Evolutionary conservation across 805 yeast species (phyloP).

Genomic region (Candida silvicultrix): DNA sequence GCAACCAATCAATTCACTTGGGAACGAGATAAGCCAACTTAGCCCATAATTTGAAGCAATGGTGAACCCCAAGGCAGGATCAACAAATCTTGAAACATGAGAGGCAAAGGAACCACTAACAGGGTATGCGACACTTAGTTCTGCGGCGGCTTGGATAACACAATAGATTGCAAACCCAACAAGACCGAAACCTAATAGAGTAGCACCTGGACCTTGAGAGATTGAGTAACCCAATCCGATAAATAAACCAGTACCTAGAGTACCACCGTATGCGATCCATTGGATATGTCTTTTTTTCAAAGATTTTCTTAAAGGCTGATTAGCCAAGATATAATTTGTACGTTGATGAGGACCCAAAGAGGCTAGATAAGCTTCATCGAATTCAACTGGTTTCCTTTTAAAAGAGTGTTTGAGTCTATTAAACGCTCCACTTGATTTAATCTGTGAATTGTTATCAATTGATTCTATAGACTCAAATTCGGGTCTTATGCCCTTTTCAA

Average conservation of each 20-base stretch:
- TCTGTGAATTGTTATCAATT: neutral
- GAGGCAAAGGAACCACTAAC: conserved; percentile 48
- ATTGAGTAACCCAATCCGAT: conserved; percentile 59
- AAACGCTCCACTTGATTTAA: neutral
- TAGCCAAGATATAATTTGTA: conserved; percentile 18
- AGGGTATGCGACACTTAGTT: conserved; percentile 45
- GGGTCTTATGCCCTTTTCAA: neutral
- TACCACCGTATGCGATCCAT: conserved; percentile 67
- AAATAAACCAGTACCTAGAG: conserved; percentile 67
- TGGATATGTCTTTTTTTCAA: conserved; percentile 55
- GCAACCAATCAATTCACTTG: conserved; percentile 55
- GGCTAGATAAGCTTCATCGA: conserved; percentile 13
- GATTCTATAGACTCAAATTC: neutral
- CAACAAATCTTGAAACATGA: conserved; percentile 45
- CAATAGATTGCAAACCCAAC: conserved; percentile 53
- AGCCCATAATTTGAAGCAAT: conserved; percentile 47
- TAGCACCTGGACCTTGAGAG: conserved; percentile 58
- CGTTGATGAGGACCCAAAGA: conserved; percentile 16
- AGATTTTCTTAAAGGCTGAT: conserved; percentile 41
- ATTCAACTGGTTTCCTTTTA: conserved; percentile 14
- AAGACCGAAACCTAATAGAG: conserved; percentile 47
- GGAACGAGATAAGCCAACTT: conserved; percentile 51
- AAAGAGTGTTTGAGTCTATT: conserved; percentile 11
- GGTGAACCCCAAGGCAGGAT: conserved; percentile 51
- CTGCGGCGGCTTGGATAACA: conserved; percentile 57